Evolutionary conservation across 2,329 filamentous ascomycete genomes (phyloP), one percentile per base, ranked within the genome.

Genomic region (Aspergillus sergii): DNA sequence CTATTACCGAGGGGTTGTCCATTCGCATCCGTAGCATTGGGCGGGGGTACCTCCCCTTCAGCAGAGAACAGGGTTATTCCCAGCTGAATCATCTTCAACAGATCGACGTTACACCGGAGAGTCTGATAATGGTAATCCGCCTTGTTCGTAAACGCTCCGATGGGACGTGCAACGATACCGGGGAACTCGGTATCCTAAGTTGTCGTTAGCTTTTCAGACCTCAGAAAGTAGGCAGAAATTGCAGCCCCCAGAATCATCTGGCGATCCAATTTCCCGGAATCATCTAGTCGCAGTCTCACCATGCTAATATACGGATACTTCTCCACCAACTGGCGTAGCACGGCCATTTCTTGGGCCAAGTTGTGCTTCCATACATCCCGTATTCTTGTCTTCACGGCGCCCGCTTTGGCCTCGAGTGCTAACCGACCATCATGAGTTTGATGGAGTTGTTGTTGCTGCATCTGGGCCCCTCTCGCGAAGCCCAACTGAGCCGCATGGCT

Each of bases 41-140:
- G 84, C 3, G 93, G 92, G 1, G 93, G 92, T 2, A 93, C 88
- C 69, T 98, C 92, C 64, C 95, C 95, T 65, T 97, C 90, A 64
- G 93, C 86, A 66, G 93, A 94, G 82, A 97, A 98, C 19, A 99
- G 83, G 3, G 94, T 96, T 71, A 99, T 90, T 63, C 95, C 95
- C 62, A 99, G 90, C 77, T 99, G 95, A 68, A 99, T 98, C 70
- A 98, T 94, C 78, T 96, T 97, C 73, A 99, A 87, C 74, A 99
- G 88, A 76, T 99, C 95, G 73, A 99, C 95, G 76, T 99, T 99
- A 72, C 93, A 96, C 65, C 95, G 91, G 54, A 99, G 85, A 64
- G 94, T 98, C 83, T 99, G 95, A 80, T 99, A 99, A 77, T 99
- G 95, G 76, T 99, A 99, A 73, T 97, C 94, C 68, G 93, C 95